These are phyloP conservation scores for Neurospora sp. DNA, from an alignment of 495 filamentous ascomycete species.

Conservation along the genomic window DNA sequence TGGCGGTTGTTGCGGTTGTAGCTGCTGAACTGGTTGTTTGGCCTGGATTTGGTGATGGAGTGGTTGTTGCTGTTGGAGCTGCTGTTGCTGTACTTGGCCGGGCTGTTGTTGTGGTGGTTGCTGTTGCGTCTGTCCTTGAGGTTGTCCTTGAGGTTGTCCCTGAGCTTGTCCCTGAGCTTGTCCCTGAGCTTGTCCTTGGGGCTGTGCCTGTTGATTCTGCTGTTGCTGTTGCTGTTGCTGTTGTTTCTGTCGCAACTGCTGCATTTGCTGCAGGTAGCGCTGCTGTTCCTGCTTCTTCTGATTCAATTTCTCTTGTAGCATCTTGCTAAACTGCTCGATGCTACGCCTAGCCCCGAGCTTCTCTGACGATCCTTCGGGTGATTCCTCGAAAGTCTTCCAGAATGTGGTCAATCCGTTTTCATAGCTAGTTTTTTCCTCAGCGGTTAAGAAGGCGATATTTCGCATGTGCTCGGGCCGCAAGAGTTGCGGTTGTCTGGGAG, in stretches of 20 bases:
- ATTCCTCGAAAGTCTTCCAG: conserved; percentile 51
- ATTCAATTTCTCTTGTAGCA: conserved; percentile 46
- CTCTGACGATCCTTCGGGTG: conserved; percentile 43
- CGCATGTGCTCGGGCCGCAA: conserved; percentile 40
- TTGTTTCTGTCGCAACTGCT: background rate
- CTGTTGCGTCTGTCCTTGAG: conserved; percentile 2
- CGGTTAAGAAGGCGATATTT: conserved; percentile 30
- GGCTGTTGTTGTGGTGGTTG: conserved; percentile 7
- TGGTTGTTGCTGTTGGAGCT: conserved; percentile 18
- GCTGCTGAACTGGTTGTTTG: conserved; percentile 7
- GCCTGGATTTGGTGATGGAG: conserved; percentile 4
- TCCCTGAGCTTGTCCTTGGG: conserved; percentile 2
- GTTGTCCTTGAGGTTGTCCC: conserved; percentile 4
- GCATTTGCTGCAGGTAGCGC: background rate
- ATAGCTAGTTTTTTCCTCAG: conserved; percentile 58
- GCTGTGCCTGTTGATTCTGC: conserved; percentile 13
- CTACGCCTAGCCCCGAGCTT: conserved; percentile 54
- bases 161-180: background rate
- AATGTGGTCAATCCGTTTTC: conserved; percentile 50
- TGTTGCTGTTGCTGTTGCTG: background rate
- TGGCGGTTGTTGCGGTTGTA: conserved; percentile 8
- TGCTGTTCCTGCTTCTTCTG: conserved; percentile 21
- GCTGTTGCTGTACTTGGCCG: conserved; percentile 11
- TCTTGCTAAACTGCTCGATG: conserved; percentile 54
- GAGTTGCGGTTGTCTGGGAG: background rate